phyloP scores from a whole-genome alignment of 495 filamentous ascomycete species.

The Hyaloscypha hepaticicola region DNA sequence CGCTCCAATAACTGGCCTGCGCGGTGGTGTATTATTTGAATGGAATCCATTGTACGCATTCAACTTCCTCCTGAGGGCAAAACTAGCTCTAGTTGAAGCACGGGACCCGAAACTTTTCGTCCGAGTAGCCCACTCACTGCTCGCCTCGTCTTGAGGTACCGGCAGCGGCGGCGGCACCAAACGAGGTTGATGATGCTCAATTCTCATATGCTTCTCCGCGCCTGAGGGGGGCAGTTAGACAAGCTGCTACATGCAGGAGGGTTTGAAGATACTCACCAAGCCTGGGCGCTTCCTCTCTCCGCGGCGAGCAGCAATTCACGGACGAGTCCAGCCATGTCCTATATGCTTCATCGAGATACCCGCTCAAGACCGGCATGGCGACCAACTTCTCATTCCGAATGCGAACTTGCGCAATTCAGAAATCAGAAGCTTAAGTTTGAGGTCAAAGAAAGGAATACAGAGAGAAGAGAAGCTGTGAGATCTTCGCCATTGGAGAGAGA shows the following conservation, averaged over 20 bases:
- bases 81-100: slow-evolving; percentile 52
- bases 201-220: slow-evolving; percentile 29
- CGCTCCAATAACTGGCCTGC: slow-evolving; percentile 48
- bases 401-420: slow-evolving; percentile 7
- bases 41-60: slow-evolving; percentile 28
- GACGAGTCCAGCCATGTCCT: slow-evolving; percentile 26
- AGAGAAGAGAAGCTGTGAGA: slow-evolving; percentile 11
- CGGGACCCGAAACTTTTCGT: slow-evolving; percentile 45
- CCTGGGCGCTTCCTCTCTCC: slow-evolving; percentile 17
- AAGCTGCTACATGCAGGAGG: slow-evolving; percentile 9
- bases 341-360: slow-evolving; percentile 32
- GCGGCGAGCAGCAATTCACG: slow-evolving; percentile 24
- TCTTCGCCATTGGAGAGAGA: slow-evolving; percentile 19
- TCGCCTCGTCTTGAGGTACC: slow-evolving; percentile 24
- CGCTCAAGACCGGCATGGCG: slow-evolving; percentile 31
- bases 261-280: slow-evolving; percentile 24
- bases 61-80: slow-evolving; percentile 46
- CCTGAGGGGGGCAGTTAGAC: slow-evolving; percentile 22
- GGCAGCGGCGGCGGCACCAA: slow-evolving; percentile 27
- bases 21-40: slow-evolving; percentile 14
- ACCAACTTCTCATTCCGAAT: slow-evolving; percentile 29
- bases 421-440: slow-evolving; percentile 22
- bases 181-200: slow-evolving; percentile 32
- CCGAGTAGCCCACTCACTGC: slow-evolving; percentile 41
- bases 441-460: slow-evolving; percentile 15